These are phyloP conservation scores for Ganoderma lucidum DNA, from an alignment of 1,284 basidiomycete genomes.

Conservation along the genomic window DNA sequence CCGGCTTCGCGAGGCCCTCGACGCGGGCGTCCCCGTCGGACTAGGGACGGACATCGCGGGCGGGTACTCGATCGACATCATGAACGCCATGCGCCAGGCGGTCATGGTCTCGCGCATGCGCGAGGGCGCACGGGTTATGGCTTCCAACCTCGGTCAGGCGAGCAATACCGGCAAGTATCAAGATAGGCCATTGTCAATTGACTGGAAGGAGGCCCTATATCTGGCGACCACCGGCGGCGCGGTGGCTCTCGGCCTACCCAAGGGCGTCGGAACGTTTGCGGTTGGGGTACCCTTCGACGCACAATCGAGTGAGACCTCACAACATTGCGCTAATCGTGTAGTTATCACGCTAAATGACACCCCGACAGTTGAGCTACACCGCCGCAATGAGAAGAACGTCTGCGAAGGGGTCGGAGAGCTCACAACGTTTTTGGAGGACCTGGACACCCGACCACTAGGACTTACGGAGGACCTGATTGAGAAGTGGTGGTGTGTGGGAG, in stretches of 20 bases:
- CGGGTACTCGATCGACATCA: constrained; percentile 81
- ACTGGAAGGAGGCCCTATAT: constrained; percentile 82
- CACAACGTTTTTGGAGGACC: constrained; percentile 72
- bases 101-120: constrained; percentile 77
- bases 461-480: constrained; percentile 70
- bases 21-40: constrained; percentile 70
- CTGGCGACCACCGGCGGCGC: constrained; percentile 84
- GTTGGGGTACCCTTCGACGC: constrained; percentile 84
- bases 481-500: constrained; percentile 90
- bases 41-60: constrained; percentile 88
- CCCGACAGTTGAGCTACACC: background rate
- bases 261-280: constrained; percentile 60
- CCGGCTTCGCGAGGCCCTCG: constrained; percentile 76
- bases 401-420: constrained; percentile 57
- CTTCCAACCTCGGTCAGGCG: constrained; percentile 4
- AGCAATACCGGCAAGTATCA: constrained; percentile 11
- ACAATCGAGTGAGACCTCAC: constrained; percentile 69
- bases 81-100: constrained; percentile 80
- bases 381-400: constrained; percentile 37
- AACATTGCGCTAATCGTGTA: background rate
- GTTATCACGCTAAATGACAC: background rate
- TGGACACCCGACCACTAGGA: constrained; percentile 32
- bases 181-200: constrained; percentile 33
- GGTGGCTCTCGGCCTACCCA: constrained; percentile 63
- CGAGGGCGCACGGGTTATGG: constrained; percentile 59